Base-by-base conservation (phyloP, 2,329 filamentous ascomycete genomes). In the Trichoderma arundinaceum region DNA sequence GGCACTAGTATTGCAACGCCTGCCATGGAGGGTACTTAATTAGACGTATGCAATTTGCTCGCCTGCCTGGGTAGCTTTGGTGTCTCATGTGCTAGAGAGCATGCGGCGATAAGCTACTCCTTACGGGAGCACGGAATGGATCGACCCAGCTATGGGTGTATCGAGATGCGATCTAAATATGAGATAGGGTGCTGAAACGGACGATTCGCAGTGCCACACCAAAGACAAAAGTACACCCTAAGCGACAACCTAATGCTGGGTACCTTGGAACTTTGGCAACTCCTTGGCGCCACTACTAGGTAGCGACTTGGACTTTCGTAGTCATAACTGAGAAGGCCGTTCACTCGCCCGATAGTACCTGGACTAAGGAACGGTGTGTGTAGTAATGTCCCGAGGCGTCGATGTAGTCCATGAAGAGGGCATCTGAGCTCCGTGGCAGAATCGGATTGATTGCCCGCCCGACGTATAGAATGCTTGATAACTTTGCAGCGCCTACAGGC, bases 111-210 rank as follows among this genome's bases (percentile, higher is more conserved):
- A n/a, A 28, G 49, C 38, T 15, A 32, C 28, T 46, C 28, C 39
- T 44, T 46, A 15, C 39, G n/a, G 44, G 32, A 54, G 39, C 9
- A 35, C 49, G 49, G 49, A 63, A 13, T 46, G 44, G 59, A 63
- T 63, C 59, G 49, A 43, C 59, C 49, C 49, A 43, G 59, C 49
- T 46, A 63, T 54, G 59, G 49, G 59, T 28, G 49, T 46, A 63
- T 63, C 59, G 38, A 63, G 49, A 63, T 63, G 59, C 59, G 49
- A 63, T 63, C 49, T 53, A 9, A 28, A 63, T 15, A 43, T 43
- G 48, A 63, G 59, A 63, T 63, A 38, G 39, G 59, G 59, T 63
- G 59, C 39, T 63, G 59, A 44, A 63, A 44, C 15, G 59, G 15
- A 62, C 59, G 28, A 54, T 54, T 38, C 17, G 12, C 49, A 63